Conservation (phyloP, 352 stramenopile genomes). For the Ochromonadaceae sp. region DNA sequence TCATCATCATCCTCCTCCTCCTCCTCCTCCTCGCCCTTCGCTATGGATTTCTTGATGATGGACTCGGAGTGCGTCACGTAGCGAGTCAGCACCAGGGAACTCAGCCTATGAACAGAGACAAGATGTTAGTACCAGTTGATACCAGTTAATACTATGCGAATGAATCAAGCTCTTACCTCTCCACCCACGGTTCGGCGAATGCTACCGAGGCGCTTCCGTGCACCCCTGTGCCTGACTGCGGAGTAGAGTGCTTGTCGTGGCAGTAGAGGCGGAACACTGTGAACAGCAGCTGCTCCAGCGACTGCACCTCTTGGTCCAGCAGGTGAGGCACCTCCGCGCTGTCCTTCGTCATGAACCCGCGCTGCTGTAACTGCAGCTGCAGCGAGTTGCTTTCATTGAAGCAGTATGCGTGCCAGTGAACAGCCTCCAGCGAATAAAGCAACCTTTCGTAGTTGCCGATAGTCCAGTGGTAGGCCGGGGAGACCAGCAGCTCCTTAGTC, state of each 20-base stretch:
- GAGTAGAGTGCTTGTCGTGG: too few relatives aligned
- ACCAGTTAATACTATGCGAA: too few relatives aligned
- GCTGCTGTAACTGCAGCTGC: not conserved
- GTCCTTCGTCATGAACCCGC: not conserved
- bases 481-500: not conserved
- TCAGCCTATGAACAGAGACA: too few relatives aligned
- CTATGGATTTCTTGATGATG: too few relatives aligned
- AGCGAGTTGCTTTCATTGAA: not conserved
- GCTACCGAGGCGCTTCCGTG: too few relatives aligned
- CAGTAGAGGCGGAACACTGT: not conserved
- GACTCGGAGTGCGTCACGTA: too few relatives aligned
- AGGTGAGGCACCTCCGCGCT: not conserved
- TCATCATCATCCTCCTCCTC: not conserved
- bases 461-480: not conserved
- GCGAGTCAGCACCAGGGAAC: too few relatives aligned
- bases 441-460: not conserved
- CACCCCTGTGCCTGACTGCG: too few relatives aligned
- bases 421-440: not conserved
- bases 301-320: conserved; percentile 1
- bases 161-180: too few relatives aligned
- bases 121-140: too few relatives aligned
- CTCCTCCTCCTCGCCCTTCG: not conserved
- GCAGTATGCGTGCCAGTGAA: not conserved
- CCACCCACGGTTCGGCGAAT: not conserved
- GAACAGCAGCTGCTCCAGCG: not conserved